These are phyloP conservation scores for Microthyrium microscopicum DNA, from an alignment of 2,329 filamentous ascomycete species.

Conservation along the genomic window DNA sequence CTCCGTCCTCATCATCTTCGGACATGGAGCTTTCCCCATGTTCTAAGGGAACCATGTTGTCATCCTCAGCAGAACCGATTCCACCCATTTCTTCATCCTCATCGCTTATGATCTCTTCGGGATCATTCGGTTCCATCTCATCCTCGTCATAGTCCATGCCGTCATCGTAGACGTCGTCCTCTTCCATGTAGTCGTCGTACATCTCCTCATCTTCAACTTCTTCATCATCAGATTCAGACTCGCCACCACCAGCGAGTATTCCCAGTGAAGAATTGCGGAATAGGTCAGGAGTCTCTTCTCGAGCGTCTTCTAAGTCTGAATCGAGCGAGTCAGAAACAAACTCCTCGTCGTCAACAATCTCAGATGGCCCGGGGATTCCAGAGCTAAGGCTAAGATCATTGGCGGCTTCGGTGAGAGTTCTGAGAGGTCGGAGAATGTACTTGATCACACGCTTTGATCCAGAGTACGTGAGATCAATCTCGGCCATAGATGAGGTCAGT, in stretches of 20 bases:
- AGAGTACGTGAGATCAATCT: slow-evolving; percentile 89
- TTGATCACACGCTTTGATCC: slow-evolving; percentile 89
- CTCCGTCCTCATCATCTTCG: slow-evolving; percentile 42
- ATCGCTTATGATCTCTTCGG: slow-evolving; percentile 77
- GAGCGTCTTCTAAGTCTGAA: slow-evolving; percentile 67
- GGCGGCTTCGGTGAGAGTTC: slow-evolving; percentile 72
- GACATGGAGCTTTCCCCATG: slow-evolving; percentile 40
- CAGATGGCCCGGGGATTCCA: slow-evolving; percentile 49
- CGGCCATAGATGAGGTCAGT: slow-evolving; percentile 79
- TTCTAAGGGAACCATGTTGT: slow-evolving; percentile 77
- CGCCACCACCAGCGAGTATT: slow-evolving; percentile 73
- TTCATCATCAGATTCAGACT: slow-evolving; percentile 66
- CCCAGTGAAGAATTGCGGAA: slow-evolving; percentile 93
- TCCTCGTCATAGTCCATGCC: slow-evolving; percentile 91
- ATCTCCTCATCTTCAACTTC: slow-evolving; percentile 66
- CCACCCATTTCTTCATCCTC: slow-evolving; percentile 66
- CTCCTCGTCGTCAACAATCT: slow-evolving; percentile 63
- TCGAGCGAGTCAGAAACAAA: slow-evolving; percentile 76
- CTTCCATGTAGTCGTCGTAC: slow-evolving; percentile 89
- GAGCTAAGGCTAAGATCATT: slow-evolving; percentile 71
- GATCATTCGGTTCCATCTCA: slow-evolving; percentile 58
- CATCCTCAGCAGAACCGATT: slow-evolving; percentile 60
- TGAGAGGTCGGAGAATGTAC: slow-evolving; percentile 81
- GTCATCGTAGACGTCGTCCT: slow-evolving; percentile 58
- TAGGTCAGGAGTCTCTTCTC: slow-evolving; percentile 74